A percentile compares a stretch with the other conserved stretches of the same genome.
Conservation (phyloP, 2,329 filamentous ascomycete genomes). For the Dactylellina leptospora region DNA sequence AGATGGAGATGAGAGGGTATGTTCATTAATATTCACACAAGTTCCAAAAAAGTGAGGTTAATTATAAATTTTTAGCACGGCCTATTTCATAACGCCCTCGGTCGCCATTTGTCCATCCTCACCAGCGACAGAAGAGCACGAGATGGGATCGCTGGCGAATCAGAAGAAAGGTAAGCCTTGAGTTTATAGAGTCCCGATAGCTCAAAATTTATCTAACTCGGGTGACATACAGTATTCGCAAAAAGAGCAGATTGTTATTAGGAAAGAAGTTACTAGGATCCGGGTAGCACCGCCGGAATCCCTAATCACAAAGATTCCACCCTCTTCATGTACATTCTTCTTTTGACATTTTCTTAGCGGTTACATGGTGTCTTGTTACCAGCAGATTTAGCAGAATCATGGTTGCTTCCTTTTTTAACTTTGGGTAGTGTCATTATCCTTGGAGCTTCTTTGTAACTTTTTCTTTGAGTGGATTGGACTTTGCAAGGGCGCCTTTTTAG, state of each 20-base stretch:
- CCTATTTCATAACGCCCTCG: conserved; percentile 56
- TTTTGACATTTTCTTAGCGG: conserved; percentile 22
- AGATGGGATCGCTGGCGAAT: conserved; percentile 55
- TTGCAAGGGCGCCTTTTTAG: not conserved
- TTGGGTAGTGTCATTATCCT: not conserved
- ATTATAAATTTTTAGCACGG: conserved; percentile 29
- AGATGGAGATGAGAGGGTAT: conserved; percentile 52
- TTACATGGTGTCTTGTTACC: conserved; percentile 14
- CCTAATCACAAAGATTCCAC: not conserved
- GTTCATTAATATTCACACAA: not conserved
- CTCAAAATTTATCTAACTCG: no score
- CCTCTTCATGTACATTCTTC: conserved; percentile 25
- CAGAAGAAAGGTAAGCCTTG: conserved; percentile 56
- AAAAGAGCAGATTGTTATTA: conserved; percentile 58
- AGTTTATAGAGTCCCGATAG: not conserved
- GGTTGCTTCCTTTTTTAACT: conserved; percentile 3
- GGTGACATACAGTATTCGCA: conserved; percentile 56
- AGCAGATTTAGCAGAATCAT: conserved; percentile 10
- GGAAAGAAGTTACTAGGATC: conserved; percentile 58
- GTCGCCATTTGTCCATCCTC: conserved; percentile 56
- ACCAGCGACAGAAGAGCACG: conserved; percentile 53
- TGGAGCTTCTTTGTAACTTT: not conserved
- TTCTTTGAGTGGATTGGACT: not conserved
- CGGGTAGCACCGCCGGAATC: not conserved
- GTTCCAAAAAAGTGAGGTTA: not conserved